Evolutionary conservation across 176 grass and related monocot genomes (phyloP), one percentile per base, ranked within the genome.

Genomic region (Oryza rufipogon): DNA sequence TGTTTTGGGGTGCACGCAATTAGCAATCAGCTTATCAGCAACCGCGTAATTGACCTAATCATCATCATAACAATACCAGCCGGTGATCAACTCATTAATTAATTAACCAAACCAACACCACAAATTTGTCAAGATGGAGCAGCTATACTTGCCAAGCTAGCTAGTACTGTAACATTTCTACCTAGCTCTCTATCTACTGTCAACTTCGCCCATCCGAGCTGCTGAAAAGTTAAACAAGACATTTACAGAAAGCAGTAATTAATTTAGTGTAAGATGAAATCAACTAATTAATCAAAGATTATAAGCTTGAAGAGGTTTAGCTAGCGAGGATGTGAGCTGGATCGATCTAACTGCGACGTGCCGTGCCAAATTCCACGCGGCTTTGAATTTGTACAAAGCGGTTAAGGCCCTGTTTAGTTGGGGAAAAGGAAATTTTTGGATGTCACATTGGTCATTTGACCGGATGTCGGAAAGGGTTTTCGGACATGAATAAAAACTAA

Each of bases 1-100:
- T 63, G 58, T 63, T 63, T 63, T 63, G n/a, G 20, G n/a, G 58
- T 63, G 58, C 58, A 63, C 58, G 58, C 58, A 63, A 63, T 63
- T 23, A 22, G 58, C 9, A 63, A 63, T 23, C 58, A 56, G 52
- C 52, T 56, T 20, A 56, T 56, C 52, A 63, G 58, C 58, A 63
- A 63, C 58, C 58, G 58, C 58, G n/a, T 63, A 23, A 63, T 63
- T 63, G 58, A 63, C 58, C 20, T 63, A 63, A 63, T 63, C 58
- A 20, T 58, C 16, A 58, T 58, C 54, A 2, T 58, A 32, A 32
- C 30, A 2, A 0, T 19, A 17, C 58, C 7, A 44, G 4, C 56
- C 20, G 20, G 56, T 61, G 20, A 61, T 61, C 19, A 61, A 22
- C 56, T n/a, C 20, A 63, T 23, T 63, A 5, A 38, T 38, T 5